A percentile compares a stretch with the other conserved stretches of the same genome.
Conservation (phyloP, 805 yeast species). For the Pichia phayaonensis region DNA sequence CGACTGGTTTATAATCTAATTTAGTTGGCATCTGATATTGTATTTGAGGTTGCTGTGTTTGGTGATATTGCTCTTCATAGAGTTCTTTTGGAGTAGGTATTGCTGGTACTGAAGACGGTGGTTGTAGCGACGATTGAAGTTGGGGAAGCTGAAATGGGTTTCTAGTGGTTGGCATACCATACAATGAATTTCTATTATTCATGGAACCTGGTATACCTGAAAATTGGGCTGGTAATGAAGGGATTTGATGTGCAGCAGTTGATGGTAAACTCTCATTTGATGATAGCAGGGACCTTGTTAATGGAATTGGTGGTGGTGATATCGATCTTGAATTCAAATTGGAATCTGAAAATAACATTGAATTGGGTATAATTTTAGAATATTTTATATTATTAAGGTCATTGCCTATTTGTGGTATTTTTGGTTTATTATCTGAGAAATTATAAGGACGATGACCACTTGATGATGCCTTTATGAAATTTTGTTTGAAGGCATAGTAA, state of each 20-base stretch:
- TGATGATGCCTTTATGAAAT: constrained; percentile 5
- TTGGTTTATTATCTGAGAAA: background rate
- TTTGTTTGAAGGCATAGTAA: constrained; percentile 4
- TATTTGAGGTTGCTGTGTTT: background rate
- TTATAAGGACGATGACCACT: background rate
- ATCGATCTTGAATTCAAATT: background rate
- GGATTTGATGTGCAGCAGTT: background rate
- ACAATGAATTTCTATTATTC: background rate
- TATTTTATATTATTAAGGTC: background rate
- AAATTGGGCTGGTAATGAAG: background rate
- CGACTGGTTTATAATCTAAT: constrained; percentile 15
- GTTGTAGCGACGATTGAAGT: background rate
- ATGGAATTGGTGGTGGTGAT: constrained; percentile 3
- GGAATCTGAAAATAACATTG: background rate
- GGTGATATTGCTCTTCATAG: background rate
- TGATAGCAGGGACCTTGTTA: background rate
- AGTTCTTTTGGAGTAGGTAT: background rate
- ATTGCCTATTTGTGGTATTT: background rate
- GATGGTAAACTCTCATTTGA: background rate
- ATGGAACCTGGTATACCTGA: background rate
- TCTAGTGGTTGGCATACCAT: background rate
- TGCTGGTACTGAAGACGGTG: background rate
- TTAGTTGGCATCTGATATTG: background rate
- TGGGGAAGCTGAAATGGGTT: background rate
- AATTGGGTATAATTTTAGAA: background rate